Evolutionary conservation across 768 basidiomycete genomes (phyloP).

Genomic region (Bullera alba): DNA sequence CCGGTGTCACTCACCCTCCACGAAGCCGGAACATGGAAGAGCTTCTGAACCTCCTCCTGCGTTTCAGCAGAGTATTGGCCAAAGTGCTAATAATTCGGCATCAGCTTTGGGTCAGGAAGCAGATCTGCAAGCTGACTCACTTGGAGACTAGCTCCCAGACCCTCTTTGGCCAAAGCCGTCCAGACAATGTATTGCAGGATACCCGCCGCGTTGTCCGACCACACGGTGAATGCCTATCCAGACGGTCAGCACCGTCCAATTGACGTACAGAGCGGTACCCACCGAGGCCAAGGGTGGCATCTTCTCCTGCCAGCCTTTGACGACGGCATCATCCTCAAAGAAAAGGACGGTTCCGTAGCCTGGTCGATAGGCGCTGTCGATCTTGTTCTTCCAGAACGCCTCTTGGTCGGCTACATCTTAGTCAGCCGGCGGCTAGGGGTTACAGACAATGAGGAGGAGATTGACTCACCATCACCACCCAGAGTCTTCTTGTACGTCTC

Average conservation of each 20-base stretch:
- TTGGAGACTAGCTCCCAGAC: constrained; percentile 45
- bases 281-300: constrained; percentile 29
- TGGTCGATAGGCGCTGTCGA: constrained; percentile 28
- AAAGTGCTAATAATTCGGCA: not conserved
- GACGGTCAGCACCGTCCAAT: not conserved
- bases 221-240: constrained; percentile 30
- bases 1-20: constrained; percentile 25
- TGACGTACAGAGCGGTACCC: constrained; percentile 1
- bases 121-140: not conserved
- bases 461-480: constrained; percentile 12
- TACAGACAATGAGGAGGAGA: not conserved
- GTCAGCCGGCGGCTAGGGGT: not conserved
- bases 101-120: not conserved
- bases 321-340: constrained; percentile 45
- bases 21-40: constrained; percentile 12
- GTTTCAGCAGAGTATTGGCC: constrained; percentile 1
- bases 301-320: constrained; percentile 29
- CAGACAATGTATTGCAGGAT: constrained; percentile 45
- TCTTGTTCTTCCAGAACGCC: constrained; percentile 18
- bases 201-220: constrained; percentile 41
- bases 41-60: constrained; percentile 9
- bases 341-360: constrained; percentile 47
- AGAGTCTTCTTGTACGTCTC: constrained; percentile 5
- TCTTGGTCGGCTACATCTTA: constrained; percentile 8
- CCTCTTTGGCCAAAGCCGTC: constrained; percentile 44